phyloP scores from a whole-genome alignment of 2,329 filamentous ascomycete species.

The Fusarium buxicola region DNA sequence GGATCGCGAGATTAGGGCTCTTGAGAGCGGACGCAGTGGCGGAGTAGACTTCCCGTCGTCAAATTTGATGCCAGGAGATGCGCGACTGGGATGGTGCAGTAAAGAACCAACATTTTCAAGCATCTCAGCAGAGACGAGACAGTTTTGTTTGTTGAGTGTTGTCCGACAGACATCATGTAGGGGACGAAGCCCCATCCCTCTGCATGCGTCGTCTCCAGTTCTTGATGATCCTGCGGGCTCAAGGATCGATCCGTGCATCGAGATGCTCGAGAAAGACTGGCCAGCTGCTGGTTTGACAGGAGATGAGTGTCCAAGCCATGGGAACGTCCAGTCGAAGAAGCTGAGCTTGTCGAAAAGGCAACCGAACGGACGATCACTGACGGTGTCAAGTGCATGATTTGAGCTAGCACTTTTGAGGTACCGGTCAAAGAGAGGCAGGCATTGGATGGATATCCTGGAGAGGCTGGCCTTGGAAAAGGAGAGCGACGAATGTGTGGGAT shows the following conservation, averaged over 20 bases:
- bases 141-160: constrained; percentile 12
- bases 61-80: background rate
- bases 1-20: background rate
- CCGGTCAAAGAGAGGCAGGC: constrained; percentile 2
- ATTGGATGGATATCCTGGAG: constrained; percentile 4
- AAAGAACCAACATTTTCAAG: background rate
- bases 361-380: constrained; percentile 10
- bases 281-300: no score
- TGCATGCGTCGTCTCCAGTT: background rate
- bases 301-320: no score
- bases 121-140: background rate
- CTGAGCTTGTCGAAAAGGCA: background rate
- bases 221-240: constrained; percentile 2
- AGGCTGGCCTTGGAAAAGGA: constrained; percentile 22
- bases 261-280: background rate
- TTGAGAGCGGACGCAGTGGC: constrained; percentile 1
- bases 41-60: background rate
- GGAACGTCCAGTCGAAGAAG: background rate
- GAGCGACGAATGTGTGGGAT: constrained; percentile 26
- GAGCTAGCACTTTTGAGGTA: background rate
- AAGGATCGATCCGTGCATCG: constrained; percentile 6
- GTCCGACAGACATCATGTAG: background rate
- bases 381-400: background rate
- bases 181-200: constrained; percentile 11
- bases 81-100: background rate